Evolutionary conservation across 1,139 yeast species (phyloP).

Genomic region (Candida sanyaensis): DNA sequence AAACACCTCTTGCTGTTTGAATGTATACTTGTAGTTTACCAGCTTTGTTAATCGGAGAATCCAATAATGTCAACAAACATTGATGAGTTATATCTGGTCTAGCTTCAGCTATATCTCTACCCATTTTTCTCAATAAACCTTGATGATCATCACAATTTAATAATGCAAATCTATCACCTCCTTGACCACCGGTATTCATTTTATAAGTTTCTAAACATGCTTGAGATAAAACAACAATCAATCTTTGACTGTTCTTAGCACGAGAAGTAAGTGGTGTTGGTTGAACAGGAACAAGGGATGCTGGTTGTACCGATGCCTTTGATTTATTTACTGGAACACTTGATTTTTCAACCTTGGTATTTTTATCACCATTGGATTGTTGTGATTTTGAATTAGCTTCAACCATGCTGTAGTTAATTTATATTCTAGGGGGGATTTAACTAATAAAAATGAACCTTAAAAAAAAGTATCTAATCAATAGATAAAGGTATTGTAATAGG

Average conservation of each 20-base stretch:
- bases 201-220: constrained; percentile 96
- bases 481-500: not conserved
- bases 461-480: constrained; percentile 1
- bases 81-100: constrained; percentile 98
- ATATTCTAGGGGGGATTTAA: not conserved
- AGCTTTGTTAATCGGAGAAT: constrained; percentile 96
- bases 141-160: constrained; percentile 98
- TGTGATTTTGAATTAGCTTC: not conserved
- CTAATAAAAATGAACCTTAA: not conserved
- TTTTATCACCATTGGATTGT: not conserved
- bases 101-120: constrained; percentile 95
- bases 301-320: constrained; percentile 51
- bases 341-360: constrained; percentile 1
- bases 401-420: not conserved
- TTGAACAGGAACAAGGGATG: constrained; percentile 79
- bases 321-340: constrained; percentile 23
- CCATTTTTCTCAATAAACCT: constrained; percentile 92
- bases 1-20: constrained; percentile 92
- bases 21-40: constrained; percentile 95
- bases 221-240: constrained; percentile 89
- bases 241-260: constrained; percentile 80
- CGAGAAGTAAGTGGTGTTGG: constrained; percentile 80
- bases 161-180: constrained; percentile 90
- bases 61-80: constrained; percentile 88
- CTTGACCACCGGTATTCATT: constrained; percentile 71